Base-by-base conservation (phyloP, 148 eudicot genomes). In the Spergularia bocconei region DNA sequence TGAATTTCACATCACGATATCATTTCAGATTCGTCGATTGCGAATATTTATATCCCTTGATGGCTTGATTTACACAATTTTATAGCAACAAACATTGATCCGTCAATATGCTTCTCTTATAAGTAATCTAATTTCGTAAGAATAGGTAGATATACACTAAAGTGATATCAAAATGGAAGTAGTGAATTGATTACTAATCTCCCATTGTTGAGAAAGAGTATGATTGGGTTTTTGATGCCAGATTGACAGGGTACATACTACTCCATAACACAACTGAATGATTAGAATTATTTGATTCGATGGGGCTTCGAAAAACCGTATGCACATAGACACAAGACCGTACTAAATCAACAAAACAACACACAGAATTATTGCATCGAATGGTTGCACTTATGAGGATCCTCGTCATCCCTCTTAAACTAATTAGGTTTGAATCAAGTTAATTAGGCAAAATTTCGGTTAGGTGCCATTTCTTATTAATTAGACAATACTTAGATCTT, bases 371-470 rank as follows among this genome's bases (percentile, higher is more conserved):
- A 65, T 65, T 41, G 69, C 52, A 16, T 65, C 14, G 52, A 38
- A 52, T 61, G 21, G 58, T 33, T 29, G 55, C 14, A 63, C n/a
- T 63, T 59, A 78, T 52, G 33, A 17, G 20, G 44, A 57, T 25
- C 59, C 59, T 69, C 6, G 62, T 78, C 75, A 78, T 63, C 39
- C 9, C 4, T 71, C 36, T 16, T 58, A 9, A 68, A 64, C 53
- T 59, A 59, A 20, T 59, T 59, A 29, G 13, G 12, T 13, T 23
- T 59, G 0, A 59, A 59, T 59, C 33, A 20, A 58, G 3, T 20
- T 20, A 20, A 58, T 58, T 58, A 29, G 0, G 62, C 23, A 21
- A 58, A 12, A 17, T 58, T 20, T 58, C 11, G 4, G 62, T 58
- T 58, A 25, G 23, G 23, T 58, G 19, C 25, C 21, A 58, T 58